phyloP scores from a whole-genome alignment of 345 rosid genomes.

The Eutrema heterophyllum region DNA sequence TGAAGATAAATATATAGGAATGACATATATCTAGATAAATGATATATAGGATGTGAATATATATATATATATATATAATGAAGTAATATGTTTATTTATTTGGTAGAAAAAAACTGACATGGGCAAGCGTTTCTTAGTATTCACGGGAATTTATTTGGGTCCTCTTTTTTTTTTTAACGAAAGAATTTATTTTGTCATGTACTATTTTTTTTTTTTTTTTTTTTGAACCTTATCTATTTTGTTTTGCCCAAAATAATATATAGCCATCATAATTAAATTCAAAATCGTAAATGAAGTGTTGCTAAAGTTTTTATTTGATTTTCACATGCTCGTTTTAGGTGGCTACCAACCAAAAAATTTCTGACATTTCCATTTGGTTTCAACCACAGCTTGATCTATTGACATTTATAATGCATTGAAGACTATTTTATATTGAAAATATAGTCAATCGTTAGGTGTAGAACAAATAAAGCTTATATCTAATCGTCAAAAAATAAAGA shows the following conservation, averaged over 20 bases:
- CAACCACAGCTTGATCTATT: background rate
- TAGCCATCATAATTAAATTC: background rate
- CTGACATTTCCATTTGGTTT: constrained; percentile 8
- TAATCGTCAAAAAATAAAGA: background rate
- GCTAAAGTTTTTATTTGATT: background rate
- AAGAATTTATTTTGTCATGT: background rate
- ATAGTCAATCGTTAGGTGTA: background rate
- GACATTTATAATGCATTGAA: background rate
- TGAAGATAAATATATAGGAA: background rate
- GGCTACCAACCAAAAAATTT: constrained; percentile 25
- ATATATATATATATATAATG: background rate
- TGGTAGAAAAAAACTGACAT: constrained; percentile 16
- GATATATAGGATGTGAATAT: too few relatives aligned
- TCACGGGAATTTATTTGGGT: background rate
- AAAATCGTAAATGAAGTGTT: background rate
- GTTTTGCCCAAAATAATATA: background rate
- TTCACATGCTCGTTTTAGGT: constrained; percentile 20
- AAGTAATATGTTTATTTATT: constrained; percentile 15
- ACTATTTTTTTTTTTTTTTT: too few relatives aligned
- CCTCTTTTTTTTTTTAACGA: background rate
- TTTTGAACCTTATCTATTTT: too few relatives aligned
- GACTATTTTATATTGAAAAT: background rate
- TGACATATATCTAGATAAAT: too few relatives aligned
- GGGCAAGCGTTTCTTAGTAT: background rate
- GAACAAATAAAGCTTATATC: background rate